Conservation (phyloP, 495 filamentous ascomycete genomes). For the Lichina pygmaea region DNA sequence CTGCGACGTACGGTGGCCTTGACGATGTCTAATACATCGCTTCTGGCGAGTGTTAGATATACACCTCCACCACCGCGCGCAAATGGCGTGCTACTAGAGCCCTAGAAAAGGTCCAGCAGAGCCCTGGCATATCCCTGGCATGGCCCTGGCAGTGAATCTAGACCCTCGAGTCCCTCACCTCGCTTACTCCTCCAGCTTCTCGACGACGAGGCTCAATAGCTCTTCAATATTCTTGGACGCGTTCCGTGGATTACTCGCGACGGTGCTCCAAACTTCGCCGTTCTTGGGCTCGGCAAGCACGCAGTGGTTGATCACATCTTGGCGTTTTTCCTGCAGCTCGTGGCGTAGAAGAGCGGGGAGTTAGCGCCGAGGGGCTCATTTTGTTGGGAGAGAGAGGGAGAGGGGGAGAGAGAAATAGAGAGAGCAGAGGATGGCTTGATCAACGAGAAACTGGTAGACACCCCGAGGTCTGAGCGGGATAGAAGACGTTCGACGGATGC, state of each 20-base stretch:
- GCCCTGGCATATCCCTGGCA: too few relatives aligned
- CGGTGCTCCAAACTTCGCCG: constrained; percentile 72
- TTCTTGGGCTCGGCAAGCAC: constrained; percentile 57
- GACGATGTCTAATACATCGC: too few relatives aligned
- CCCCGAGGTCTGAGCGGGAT: background rate
- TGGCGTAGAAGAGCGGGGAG: background rate
- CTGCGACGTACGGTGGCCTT: too few relatives aligned
- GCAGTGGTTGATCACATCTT: constrained; percentile 52
- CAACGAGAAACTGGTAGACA: background rate
- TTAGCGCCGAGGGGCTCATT: too few relatives aligned
- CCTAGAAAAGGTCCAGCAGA: too few relatives aligned
- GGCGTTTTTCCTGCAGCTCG: constrained; percentile 41
- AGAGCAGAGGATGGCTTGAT: background rate
- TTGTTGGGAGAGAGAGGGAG: background rate
- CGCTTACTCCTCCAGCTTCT: constrained; percentile 16
- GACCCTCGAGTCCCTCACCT: too few relatives aligned
- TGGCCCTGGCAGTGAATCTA: too few relatives aligned
- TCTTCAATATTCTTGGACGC: constrained; percentile 48
- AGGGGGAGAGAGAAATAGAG: background rate
- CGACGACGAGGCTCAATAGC: constrained; percentile 49
- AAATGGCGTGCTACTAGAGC: too few relatives aligned
- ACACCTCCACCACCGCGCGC: too few relatives aligned
- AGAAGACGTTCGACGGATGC: constrained; percentile 2
- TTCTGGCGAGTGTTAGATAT: too few relatives aligned
- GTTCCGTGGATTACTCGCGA: constrained; percentile 67